phyloP scores from a whole-genome alignment of 495 filamentous ascomycete species.

The Penicillium verhagenii region DNA sequence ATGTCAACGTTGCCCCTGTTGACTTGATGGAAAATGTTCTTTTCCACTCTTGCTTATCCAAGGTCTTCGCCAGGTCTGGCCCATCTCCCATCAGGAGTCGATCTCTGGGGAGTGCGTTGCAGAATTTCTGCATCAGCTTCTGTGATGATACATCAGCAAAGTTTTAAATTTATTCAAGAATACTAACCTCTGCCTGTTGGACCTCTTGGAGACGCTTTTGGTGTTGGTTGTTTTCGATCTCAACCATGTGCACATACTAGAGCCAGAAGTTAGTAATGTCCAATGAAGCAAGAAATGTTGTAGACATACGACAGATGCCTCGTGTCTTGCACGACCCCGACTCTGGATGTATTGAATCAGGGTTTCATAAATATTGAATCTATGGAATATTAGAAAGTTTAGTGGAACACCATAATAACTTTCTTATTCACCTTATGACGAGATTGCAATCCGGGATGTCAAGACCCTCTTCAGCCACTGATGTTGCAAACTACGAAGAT shows the following conservation, averaged over 20 bases:
- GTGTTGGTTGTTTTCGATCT: constrained; percentile 64
- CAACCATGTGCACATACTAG: constrained; percentile 79
- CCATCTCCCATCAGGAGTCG: constrained; percentile 65
- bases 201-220: constrained; percentile 55
- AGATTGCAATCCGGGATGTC: constrained; percentile 96
- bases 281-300: not conserved
- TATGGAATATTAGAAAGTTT: constrained; percentile 10
- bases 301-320: constrained; percentile 54
- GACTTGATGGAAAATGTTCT: constrained; percentile 59
- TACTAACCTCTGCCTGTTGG: constrained; percentile 42
- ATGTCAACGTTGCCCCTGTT: constrained; percentile 80
- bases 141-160: constrained; percentile 5
- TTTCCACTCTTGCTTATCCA: constrained; percentile 53
- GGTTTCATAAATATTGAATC: constrained; percentile 87
- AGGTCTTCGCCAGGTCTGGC: constrained; percentile 51
- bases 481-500: constrained; percentile 65
- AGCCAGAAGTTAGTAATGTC: not conserved
- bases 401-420: not conserved
- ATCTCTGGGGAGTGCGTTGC: constrained; percentile 71
- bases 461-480: constrained; percentile 91
- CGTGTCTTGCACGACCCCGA: constrained; percentile 79
- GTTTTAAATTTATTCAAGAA: constrained; percentile 12
- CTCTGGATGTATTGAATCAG: constrained; percentile 97
- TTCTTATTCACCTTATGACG: constrained; percentile 58
- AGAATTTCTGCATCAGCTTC: constrained; percentile 68